A percentile compares a stretch with the other conserved stretches of the same genome.
phyloP scores from a whole-genome alignment of 352 stramenopile species.

The Thalassiosira ordinaria region DNA sequence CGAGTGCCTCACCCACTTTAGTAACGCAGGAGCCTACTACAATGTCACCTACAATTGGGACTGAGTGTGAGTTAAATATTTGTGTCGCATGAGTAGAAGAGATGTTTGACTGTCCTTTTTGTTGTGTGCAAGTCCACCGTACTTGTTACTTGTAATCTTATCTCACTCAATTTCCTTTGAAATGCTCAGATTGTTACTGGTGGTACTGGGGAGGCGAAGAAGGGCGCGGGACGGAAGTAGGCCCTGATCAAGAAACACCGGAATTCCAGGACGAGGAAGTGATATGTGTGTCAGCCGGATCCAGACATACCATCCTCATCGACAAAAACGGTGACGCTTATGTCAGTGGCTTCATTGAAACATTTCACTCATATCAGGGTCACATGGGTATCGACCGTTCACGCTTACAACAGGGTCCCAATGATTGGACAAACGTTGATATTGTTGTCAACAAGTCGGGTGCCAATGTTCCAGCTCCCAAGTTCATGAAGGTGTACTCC shows the following conservation, averaged over 20 bases:
- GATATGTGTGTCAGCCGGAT: slow-evolving; percentile 28
- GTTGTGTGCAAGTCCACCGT: background rate
- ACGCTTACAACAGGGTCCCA: slow-evolving; percentile 22
- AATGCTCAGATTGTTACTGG: slow-evolving; percentile 11
- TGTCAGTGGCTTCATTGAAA: slow-evolving; percentile 50
- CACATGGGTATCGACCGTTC: slow-evolving; percentile 33
- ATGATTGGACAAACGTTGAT: slow-evolving; percentile 15
- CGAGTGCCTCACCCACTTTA: background rate
- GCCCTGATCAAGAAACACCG: slow-evolving; percentile 17
- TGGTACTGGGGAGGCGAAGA: slow-evolving; percentile 42
- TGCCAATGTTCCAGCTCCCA: slow-evolving; percentile 13
- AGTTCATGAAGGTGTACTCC: slow-evolving; percentile 37
- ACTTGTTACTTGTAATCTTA: background rate
- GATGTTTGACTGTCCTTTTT: background rate
- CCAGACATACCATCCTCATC: slow-evolving; percentile 43
- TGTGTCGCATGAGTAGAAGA: too few relatives aligned
- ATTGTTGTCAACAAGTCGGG: slow-evolving; percentile 19
- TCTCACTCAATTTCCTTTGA: background rate
- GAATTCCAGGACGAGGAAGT: slow-evolving; percentile 25
- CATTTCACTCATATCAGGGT: slow-evolving; percentile 24
- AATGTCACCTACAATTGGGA: background rate
- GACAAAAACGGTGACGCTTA: slow-evolving; percentile 21
- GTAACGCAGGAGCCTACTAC: background rate
- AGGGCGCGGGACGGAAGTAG: slow-evolving; percentile 24
- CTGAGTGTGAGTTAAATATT: too few relatives aligned